These are phyloP conservation scores for Cercospora citrullina DNA, from an alignment of 2,329 filamentous ascomycete genomes.

Conservation along the genomic window DNA sequence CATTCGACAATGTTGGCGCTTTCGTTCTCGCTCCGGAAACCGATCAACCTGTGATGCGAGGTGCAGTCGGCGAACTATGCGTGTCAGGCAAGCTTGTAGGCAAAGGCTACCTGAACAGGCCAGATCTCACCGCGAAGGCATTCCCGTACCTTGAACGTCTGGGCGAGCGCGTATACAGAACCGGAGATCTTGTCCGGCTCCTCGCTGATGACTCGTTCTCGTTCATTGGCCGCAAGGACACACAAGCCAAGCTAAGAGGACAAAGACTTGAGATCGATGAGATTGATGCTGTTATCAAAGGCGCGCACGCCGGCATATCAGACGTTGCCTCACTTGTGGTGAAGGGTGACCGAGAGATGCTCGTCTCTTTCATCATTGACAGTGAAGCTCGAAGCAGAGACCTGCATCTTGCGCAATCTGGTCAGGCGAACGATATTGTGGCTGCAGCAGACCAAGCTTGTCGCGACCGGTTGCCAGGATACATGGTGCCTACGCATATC, in stretches of 20 bases:
- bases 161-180: conserved; percentile 67
- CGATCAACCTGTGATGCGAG: conserved; percentile 69
- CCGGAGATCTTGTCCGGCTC: conserved; percentile 82
- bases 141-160: conserved; percentile 65
- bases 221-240: conserved; percentile 83
- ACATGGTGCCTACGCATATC: conserved; percentile 90
- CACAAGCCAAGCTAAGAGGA: conserved; percentile 88
- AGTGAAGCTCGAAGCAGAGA: conserved; percentile 22
- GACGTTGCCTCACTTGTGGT: conserved; percentile 77
- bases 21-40: conserved; percentile 73
- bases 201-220: conserved; percentile 79
- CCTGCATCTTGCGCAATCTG: conserved; percentile 41
- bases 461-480: conserved; percentile 67
- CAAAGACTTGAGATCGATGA: conserved; percentile 88
- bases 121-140: conserved; percentile 71
- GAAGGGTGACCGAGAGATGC: conserved; percentile 75
- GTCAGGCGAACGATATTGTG: conserved; percentile 27
- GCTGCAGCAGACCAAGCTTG: conserved; percentile 56
- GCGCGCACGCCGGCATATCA: conserved; percentile 56
- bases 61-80: conserved; percentile 83
- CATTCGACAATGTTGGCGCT: conserved; percentile 84
- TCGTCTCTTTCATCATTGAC: conserved; percentile 70
- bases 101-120: conserved; percentile 80
- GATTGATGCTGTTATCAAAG: conserved; percentile 79
- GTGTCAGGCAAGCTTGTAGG: conserved; percentile 84